Conservation (phyloP, 441 rosid species). For the Theobroma grandiflorum region DNA sequence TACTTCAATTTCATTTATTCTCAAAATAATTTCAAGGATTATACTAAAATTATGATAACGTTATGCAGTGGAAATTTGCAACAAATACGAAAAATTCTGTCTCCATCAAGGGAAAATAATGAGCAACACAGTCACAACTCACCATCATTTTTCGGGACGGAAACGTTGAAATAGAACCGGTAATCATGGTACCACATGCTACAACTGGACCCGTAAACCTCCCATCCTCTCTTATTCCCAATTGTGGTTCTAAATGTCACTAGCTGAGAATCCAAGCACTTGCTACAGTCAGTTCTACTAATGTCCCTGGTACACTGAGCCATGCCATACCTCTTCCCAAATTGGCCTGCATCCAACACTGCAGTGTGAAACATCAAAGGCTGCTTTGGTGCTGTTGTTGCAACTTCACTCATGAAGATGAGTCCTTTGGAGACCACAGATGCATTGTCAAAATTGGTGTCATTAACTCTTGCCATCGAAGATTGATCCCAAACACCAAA, state of each 20-base stretch:
- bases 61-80: neutral
- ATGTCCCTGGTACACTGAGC: constrained; percentile 52
- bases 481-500: constrained; percentile 44
- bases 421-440: constrained; percentile 35
- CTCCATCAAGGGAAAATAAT: neutral
- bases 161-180: constrained; percentile 45
- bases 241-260: constrained; percentile 33
- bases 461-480: constrained; percentile 39
- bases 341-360: constrained; percentile 41
- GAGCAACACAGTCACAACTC: constrained; percentile 11
- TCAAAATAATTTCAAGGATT: neutral
- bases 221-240: constrained; percentile 50
- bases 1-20: neutral
- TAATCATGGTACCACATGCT: constrained; percentile 50
- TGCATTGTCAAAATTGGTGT: constrained; percentile 45
- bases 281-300: constrained; percentile 34
- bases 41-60: neutral
- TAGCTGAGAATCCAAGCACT: constrained; percentile 40
- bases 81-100: neutral
- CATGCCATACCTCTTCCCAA: constrained; percentile 54
- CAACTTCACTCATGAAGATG: constrained; percentile 41
- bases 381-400: constrained; percentile 36
- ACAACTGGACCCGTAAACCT: constrained; percentile 53
- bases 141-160: constrained; percentile 37
- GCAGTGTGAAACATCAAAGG: constrained; percentile 41